Conservation (phyloP, 2,329 filamentous ascomycete species). For the Aschersonia sp. region DNA sequence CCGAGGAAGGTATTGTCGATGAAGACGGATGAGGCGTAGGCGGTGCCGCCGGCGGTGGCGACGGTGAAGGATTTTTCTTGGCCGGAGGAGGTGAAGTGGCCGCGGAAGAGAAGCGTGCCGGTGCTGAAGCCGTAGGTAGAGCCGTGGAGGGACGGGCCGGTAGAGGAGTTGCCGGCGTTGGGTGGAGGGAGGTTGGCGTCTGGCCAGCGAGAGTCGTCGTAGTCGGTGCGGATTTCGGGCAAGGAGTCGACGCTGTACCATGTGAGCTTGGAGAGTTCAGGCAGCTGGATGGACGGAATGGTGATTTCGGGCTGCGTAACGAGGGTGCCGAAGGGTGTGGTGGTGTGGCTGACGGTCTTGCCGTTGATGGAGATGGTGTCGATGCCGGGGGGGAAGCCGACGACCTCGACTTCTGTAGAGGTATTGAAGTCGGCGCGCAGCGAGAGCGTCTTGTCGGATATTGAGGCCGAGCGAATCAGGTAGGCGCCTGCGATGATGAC, state of each 20-base stretch:
- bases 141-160: slow-evolving; percentile 46
- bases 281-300: slow-evolving; percentile 27
- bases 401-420: slow-evolving; percentile 53
- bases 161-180: slow-evolving; percentile 33
- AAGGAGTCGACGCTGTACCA: slow-evolving; percentile 63
- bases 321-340: slow-evolving; percentile 30
- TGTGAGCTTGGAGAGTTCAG: slow-evolving; percentile 35
- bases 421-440: slow-evolving; percentile 60
- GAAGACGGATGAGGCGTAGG: slow-evolving; percentile 54
- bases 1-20: slow-evolving; percentile 49
- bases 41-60: slow-evolving; percentile 50
- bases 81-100: slow-evolving; percentile 51
- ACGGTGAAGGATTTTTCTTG: slow-evolving; percentile 42
- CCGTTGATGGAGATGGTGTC: slow-evolving; percentile 30
- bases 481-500: slow-evolving; percentile 52
- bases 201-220: slow-evolving; percentile 56
- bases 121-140: slow-evolving; percentile 64
- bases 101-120: slow-evolving; percentile 55
- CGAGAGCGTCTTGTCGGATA: slow-evolving; percentile 40
- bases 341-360: slow-evolving; percentile 18
- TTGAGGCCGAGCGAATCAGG: slow-evolving; percentile 43
- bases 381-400: slow-evolving; percentile 40
- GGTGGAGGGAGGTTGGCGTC: neutral
- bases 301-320: slow-evolving; percentile 30
- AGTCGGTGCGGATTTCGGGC: slow-evolving; percentile 49